phyloP scores from a whole-genome alignment of 2,329 filamentous ascomycete species.

The Pleomassaria siparia region DNA sequence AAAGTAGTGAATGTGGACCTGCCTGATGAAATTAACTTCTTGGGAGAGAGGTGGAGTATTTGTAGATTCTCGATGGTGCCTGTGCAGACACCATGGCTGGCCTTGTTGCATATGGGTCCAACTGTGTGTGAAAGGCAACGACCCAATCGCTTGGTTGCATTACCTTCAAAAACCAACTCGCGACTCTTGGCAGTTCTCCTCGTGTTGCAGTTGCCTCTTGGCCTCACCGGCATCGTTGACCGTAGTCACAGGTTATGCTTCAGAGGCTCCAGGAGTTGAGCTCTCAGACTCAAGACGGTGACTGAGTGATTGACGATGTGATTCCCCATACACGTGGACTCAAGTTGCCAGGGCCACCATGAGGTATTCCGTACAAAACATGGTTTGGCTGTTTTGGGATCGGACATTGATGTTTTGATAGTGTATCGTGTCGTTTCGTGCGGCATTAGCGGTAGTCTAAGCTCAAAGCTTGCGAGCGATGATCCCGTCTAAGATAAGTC shows the following conservation, averaged over 20 bases:
- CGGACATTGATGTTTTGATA: constrained; percentile 31
- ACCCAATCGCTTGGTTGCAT: constrained; percentile 1
- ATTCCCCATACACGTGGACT: constrained; percentile 9
- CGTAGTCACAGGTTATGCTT: constrained; percentile 15
- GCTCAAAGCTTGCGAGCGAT: constrained; percentile 27
- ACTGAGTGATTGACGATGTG: neutral
- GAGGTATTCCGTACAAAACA: constrained; percentile 8
- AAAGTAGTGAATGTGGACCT: constrained; percentile 10
- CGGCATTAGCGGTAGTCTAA: constrained; percentile 20
- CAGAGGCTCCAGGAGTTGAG: constrained; percentile 4
- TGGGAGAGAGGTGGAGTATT: constrained; percentile 2
- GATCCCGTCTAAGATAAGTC: constrained; percentile 6
- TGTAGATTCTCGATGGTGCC: constrained; percentile 9
- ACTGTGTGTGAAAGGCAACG: neutral
- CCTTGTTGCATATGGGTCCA: neutral
- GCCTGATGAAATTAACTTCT: constrained; percentile 1
- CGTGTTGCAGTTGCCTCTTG: constrained; percentile 18
- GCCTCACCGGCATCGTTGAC: constrained; percentile 14
- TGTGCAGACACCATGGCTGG: neutral
- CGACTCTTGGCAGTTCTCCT: constrained; percentile 21
- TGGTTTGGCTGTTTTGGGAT: constrained; percentile 24
- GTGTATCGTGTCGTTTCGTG: constrained; percentile 37
- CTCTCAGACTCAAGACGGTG: neutral
- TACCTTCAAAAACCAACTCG: constrained; percentile 2
- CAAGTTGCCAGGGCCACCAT: neutral